Evolutionary conservation across 2,329 filamentous ascomycete species (phyloP).

Genomic region (Phaeophleospora eucalypticola): DNA sequence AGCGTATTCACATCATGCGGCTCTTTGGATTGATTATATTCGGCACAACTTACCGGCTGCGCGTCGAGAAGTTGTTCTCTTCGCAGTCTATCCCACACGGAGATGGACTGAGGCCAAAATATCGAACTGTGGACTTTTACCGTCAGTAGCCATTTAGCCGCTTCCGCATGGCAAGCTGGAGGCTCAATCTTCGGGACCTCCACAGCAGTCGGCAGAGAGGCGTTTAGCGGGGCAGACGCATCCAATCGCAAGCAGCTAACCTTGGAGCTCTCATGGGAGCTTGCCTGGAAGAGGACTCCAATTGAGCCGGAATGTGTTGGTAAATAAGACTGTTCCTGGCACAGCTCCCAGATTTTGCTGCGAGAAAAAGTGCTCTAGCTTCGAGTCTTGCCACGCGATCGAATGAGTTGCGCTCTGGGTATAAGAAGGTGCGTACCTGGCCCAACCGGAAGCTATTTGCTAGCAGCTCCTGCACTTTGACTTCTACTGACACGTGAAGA

Average conservation of each 20-base stretch:
- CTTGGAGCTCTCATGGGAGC: not conserved
- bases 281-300: not conserved
- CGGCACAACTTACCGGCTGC: too few species aligned
- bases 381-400: too few species aligned
- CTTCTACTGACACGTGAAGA: not conserved
- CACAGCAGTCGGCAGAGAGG: not conserved
- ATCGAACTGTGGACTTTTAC: too few species aligned
- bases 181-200: not conserved
- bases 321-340: not conserved
- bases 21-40: too few species aligned
- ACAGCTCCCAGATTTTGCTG: too few species aligned
- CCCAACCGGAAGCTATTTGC: too few species aligned
- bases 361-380: too few species aligned
- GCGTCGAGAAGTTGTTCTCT: too few species aligned
- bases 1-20: too few species aligned
- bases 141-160: slow-evolving; percentile 1
- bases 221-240: not conserved
- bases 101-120: too few species aligned
- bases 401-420: slow-evolving; percentile 1
- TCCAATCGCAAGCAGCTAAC: not conserved
- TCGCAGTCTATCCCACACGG: too few species aligned
- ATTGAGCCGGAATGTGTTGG: slow-evolving; percentile 2
- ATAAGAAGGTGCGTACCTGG: slow-evolving; percentile 5
- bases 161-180: too few species aligned
- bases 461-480: not conserved